Percentiles rank a stretch among this genome's conserved stretches.
Conservation (phyloP, 352 stramenopile genomes). For the Phytophthora pisi region DNA sequence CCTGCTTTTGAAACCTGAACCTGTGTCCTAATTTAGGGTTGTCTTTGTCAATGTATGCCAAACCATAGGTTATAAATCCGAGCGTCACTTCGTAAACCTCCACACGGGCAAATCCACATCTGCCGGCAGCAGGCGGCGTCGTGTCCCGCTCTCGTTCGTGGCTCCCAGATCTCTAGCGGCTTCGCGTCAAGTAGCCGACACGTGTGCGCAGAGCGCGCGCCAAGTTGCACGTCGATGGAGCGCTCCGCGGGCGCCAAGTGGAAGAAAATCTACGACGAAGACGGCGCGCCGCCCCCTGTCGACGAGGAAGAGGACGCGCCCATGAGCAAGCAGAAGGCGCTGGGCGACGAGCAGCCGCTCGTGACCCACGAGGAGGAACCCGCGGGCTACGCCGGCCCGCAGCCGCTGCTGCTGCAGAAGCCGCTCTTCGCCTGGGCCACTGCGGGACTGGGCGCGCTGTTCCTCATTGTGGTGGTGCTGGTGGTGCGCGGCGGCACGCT, state of each 20-base stretch:
- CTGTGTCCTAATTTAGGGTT: no score
- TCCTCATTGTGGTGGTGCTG: constrained; percentile 51
- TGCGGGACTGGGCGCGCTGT: constrained; percentile 36
- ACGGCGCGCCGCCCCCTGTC: constrained; percentile 4
- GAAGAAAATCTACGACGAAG: constrained; percentile 31
- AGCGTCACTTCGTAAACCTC: not conserved
- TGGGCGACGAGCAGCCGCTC: constrained; percentile 26
- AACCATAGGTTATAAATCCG: not conserved
- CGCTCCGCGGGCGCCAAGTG: constrained; percentile 26
- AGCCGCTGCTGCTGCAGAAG: constrained; percentile 24
- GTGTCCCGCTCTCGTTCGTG: not conserved
- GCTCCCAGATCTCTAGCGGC: constrained; percentile 1
- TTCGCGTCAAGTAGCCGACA: constrained; percentile 6
- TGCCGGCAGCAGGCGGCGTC: constrained; percentile 10
- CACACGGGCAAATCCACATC: constrained; percentile 4
- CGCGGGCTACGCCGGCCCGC: constrained; percentile 1
- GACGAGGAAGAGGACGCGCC: constrained; percentile 21
- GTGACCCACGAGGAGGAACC: constrained; percentile 20
- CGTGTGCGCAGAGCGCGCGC: not conserved
- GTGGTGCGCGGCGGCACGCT: constrained; percentile 43
- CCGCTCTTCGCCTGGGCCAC: constrained; percentile 37
- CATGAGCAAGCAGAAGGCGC: constrained; percentile 4
- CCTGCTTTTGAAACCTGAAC: not conserved
- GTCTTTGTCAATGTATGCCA: not conserved
- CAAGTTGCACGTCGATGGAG: constrained; percentile 30